A percentile compares a stretch with the other conserved stretches of the same genome.
Evolutionary conservation across 1,139 yeast genomes (phyloP).

Genomic region (Nakaseomyces bracarensis): DNA sequence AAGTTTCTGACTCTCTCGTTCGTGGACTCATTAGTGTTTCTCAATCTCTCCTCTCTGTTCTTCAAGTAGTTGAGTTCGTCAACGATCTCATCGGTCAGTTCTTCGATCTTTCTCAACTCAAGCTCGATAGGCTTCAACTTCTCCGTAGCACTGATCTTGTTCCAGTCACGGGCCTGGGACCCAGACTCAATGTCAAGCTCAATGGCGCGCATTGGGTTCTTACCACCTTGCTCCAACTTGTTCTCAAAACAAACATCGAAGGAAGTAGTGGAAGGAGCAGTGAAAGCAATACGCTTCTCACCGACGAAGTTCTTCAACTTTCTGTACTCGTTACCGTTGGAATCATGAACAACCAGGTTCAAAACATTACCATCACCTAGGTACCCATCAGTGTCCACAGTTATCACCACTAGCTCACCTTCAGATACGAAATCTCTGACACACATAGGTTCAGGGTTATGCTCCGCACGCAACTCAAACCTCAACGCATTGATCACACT

Average conservation of each 20-base stretch:
- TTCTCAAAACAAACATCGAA: constrained; percentile 89
- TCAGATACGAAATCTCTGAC: constrained; percentile 82
- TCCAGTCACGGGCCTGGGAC: constrained; percentile 97
- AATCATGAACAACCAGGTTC: constrained; percentile 52
- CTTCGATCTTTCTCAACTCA: constrained; percentile 77
- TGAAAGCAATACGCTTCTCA: constrained; percentile 63
- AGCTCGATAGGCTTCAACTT: constrained; percentile 89
- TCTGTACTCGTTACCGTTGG: constrained; percentile 65
- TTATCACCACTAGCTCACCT: constrained; percentile 79
- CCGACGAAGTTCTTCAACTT: constrained; percentile 60
- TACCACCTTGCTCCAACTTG: constrained; percentile 36
- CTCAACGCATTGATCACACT: constrained; percentile 30
- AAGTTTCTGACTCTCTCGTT: constrained; percentile 71
- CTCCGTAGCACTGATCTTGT: constrained; percentile 85
- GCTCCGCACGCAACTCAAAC: constrained; percentile 27
- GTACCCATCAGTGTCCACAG: constrained; percentile 62
- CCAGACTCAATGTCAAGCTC: constrained; percentile 94
- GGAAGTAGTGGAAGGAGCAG: constrained; percentile 73
- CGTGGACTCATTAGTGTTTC: constrained; percentile 95
- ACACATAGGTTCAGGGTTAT: constrained; percentile 50
- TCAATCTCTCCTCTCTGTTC: constrained; percentile 78
- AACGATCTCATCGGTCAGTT: constrained; percentile 69
- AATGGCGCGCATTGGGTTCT: constrained; percentile 47
- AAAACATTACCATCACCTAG: constrained; percentile 81
- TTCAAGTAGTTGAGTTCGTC: constrained; percentile 75